Conservation (phyloP, 257 asterid species). For the Petunia axillaris region DNA sequence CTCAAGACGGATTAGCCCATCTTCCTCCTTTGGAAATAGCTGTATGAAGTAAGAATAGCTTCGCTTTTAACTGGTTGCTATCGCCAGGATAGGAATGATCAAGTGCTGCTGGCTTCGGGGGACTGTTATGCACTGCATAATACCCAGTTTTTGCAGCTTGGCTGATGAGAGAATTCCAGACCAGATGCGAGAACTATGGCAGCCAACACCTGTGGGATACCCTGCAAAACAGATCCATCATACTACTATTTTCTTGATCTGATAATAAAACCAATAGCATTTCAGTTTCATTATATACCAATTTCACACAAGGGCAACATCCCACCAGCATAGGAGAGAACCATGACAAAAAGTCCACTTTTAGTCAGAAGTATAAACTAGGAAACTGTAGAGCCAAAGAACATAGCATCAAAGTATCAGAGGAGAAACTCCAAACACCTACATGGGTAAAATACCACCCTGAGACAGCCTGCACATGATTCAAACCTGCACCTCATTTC, state of each 20-base stretch:
- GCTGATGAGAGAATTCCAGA: background rate
- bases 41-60: background rate
- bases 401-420: background rate
- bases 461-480: background rate
- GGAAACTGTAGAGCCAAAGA: background rate
- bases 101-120: slow-evolving; percentile 18
- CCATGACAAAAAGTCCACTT: background rate
- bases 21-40: background rate
- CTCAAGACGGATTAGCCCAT: background rate
- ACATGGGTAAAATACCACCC: slow-evolving; percentile 15
- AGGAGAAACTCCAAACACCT: background rate
- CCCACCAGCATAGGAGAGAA: background rate
- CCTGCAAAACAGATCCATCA: background rate
- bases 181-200: slow-evolving; percentile 12
- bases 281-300: background rate
- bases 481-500: background rate
- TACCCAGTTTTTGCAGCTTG: background rate
- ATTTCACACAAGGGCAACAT: slow-evolving; percentile 1
- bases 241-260: slow-evolving; percentile 8
- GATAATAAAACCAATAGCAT: slow-evolving; percentile 14
- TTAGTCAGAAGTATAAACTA: slow-evolving; percentile 20
- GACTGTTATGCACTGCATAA: background rate
- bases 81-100: background rate
- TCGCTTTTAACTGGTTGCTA: background rate
- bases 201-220: background rate